Percentiles rank a stretch among this genome's conserved stretches.
Conservation (phyloP, 805 yeast species). For the Saccharomycopsis malanga region DNA sequence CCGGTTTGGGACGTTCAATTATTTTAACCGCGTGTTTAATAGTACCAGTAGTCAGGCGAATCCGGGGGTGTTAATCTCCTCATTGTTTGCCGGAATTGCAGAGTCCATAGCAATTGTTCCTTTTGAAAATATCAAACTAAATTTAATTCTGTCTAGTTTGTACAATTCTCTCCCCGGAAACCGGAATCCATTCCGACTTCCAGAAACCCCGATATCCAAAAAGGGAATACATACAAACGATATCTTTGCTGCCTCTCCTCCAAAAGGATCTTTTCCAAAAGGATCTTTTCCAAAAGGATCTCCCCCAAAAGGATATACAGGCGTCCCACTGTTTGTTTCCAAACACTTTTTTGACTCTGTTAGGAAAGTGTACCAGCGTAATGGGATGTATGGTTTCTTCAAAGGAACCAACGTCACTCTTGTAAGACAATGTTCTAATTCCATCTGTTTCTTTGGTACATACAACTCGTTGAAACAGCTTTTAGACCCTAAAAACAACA, state of each 20-base stretch:
- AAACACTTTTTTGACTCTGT: slow-evolving; percentile 44
- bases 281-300: slow-evolving; percentile 22
- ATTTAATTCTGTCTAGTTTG: slow-evolving; percentile 64
- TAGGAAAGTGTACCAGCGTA: slow-evolving; percentile 59
- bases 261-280: slow-evolving; percentile 20
- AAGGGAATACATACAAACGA: slow-evolving; percentile 13
- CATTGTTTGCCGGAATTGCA: slow-evolving; percentile 64
- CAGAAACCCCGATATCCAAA: background rate
- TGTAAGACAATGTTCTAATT: slow-evolving; percentile 67
- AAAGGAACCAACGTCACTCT: slow-evolving; percentile 84
- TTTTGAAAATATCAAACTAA: slow-evolving; percentile 77
- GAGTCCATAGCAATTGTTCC: slow-evolving; percentile 86
- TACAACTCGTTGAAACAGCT: slow-evolving; percentile 73
- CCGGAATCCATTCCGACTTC: slow-evolving; percentile 26
- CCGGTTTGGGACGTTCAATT: slow-evolving; percentile 68
- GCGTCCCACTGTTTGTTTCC: slow-evolving; percentile 46
- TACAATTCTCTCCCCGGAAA: slow-evolving; percentile 28
- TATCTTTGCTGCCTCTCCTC: slow-evolving; percentile 6
- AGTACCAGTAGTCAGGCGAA: slow-evolving; percentile 51
- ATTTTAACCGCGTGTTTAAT: slow-evolving; percentile 53
- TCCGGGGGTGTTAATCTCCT: slow-evolving; percentile 59
- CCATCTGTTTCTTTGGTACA: slow-evolving; percentile 78
- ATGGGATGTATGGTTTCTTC: slow-evolving; percentile 71
- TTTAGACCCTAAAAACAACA: slow-evolving; percentile 44
- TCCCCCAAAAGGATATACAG: slow-evolving; percentile 12